Evolutionary conservation across 2,329 filamentous ascomycete species (phyloP).

Genomic region (Cladophialophora psammophila): DNA sequence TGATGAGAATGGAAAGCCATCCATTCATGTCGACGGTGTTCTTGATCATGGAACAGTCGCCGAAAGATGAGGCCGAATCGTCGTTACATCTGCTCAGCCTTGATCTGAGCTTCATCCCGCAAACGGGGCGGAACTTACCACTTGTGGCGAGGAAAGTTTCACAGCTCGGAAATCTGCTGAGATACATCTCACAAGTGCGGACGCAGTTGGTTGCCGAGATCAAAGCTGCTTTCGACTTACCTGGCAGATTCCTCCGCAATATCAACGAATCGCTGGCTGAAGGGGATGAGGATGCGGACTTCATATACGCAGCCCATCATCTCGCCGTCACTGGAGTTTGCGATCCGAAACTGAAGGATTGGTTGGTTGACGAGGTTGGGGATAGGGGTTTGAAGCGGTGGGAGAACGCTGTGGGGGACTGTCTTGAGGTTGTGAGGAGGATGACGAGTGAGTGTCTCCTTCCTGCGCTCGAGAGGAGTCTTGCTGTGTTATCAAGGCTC

Average conservation of each 20-base stretch:
- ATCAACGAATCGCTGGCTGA: slow-evolving; percentile 78
- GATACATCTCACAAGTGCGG: slow-evolving; percentile 83
- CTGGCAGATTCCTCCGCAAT: slow-evolving; percentile 76
- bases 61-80: not conserved
- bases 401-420: slow-evolving; percentile 84
- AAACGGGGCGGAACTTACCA: slow-evolving; percentile 75
- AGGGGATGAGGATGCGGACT: slow-evolving; percentile 57
- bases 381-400: slow-evolving; percentile 90
- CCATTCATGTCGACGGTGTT: slow-evolving; percentile 77
- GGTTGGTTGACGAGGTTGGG: slow-evolving; percentile 82
- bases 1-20: slow-evolving; percentile 72
- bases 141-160: slow-evolving; percentile 86
- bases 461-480: slow-evolving; percentile 83
- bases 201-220: slow-evolving; percentile 82
- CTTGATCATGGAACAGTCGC: slow-evolving; percentile 60
- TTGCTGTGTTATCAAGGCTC: slow-evolving; percentile 80
- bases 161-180: slow-evolving; percentile 81
- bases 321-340: slow-evolving; percentile 84
- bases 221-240: slow-evolving; percentile 81
- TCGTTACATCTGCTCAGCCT: slow-evolving; percentile 72
- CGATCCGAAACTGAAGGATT: slow-evolving; percentile 77
- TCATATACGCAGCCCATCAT: slow-evolving; percentile 82
- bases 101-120: slow-evolving; percentile 82
- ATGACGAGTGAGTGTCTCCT: slow-evolving; percentile 87
- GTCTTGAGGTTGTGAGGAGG: slow-evolving; percentile 77